phyloP scores from a whole-genome alignment of 352 stramenopile species.

The Phytopythium montanum region DNA sequence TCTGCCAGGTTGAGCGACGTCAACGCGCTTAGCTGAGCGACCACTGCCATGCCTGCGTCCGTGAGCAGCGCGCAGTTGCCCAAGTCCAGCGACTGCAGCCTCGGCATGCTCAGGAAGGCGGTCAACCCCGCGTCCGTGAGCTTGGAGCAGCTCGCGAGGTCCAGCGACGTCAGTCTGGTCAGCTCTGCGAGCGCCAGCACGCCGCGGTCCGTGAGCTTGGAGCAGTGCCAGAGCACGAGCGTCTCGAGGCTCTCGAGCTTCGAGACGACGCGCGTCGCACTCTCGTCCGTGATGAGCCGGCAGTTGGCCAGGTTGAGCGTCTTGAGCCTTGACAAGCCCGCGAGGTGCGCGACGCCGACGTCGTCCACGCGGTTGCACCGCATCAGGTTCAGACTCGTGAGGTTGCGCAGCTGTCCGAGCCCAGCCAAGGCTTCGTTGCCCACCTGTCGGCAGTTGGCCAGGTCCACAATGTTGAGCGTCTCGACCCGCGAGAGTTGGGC shows the following conservation, averaged over 20 bases:
- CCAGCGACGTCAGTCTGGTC: constrained; percentile 54
- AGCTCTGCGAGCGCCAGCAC: constrained; percentile 36
- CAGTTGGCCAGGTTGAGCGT: constrained; percentile 83
- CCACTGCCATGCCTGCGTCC: constrained; percentile 45
- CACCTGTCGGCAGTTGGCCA: constrained; percentile 74
- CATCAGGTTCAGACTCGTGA: constrained; percentile 80
- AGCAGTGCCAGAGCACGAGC: constrained; percentile 82
- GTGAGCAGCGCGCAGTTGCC: constrained; percentile 79
- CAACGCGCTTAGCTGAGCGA: constrained; percentile 46
- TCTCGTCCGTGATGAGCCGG: constrained; percentile 63
- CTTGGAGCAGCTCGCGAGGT: constrained; percentile 72
- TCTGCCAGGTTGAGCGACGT: constrained; percentile 72
- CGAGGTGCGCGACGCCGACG: constrained; percentile 38
- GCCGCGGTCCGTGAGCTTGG: constrained; percentile 72
- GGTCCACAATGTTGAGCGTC: constrained; percentile 56
- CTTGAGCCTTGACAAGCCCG: constrained; percentile 39
- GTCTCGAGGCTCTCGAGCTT: constrained; percentile 48
- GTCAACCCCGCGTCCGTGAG: constrained; percentile 51
- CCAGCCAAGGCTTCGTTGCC: constrained; percentile 56
- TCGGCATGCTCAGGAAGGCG: constrained; percentile 45
- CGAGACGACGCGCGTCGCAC: constrained; percentile 29
- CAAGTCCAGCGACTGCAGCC: constrained; percentile 67
- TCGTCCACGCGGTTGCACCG: constrained; percentile 75
- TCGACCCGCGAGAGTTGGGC: constrained; percentile 32
- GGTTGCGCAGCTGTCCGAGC: constrained; percentile 44